These are phyloP conservation scores for Phyllosticta citriasiana DNA, from an alignment of 2,329 filamentous ascomycete genomes.

Conservation along the genomic window DNA sequence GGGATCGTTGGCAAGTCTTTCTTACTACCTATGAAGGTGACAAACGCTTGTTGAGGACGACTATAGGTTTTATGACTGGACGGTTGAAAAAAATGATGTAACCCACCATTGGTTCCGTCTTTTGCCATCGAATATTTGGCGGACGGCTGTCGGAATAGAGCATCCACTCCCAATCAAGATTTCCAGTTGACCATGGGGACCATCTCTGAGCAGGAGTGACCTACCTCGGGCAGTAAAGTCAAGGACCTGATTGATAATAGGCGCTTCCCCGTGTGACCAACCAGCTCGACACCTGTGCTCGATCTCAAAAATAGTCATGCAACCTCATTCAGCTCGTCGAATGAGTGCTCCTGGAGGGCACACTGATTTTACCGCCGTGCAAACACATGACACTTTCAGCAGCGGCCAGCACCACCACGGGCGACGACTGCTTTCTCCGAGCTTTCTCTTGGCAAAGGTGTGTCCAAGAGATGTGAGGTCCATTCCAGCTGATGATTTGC, in stretches of 20 bases:
- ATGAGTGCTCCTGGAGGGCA: neutral
- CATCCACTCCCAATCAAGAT: neutral
- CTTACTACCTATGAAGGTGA: too few relatives aligned
- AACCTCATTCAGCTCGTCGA: neutral
- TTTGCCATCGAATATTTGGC: too few relatives aligned
- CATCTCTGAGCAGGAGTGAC: neutral
- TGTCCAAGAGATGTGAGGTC: neutral
- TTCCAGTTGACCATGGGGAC: neutral
- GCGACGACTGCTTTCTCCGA: neutral
- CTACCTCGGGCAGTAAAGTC: neutral
- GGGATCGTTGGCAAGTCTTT: too few relatives aligned
- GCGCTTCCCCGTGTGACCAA: neutral
- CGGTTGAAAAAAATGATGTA: too few relatives aligned
- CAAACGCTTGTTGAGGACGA: too few relatives aligned
- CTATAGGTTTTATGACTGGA: too few relatives aligned
- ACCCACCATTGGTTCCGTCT: too few relatives aligned
- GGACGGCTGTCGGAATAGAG: too few relatives aligned
- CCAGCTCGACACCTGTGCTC: neutral
- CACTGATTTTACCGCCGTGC: neutral
- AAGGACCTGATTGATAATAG: neutral
- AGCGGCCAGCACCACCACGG: neutral
- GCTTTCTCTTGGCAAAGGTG: neutral
- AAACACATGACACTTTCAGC: neutral
- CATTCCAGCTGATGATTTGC: neutral
- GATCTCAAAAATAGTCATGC: neutral